A percentile compares a stretch with the other conserved stretches of the same genome.
Conservation (phyloP, 106 monocot genomes). For the Dendrobium nobile region DNA sequence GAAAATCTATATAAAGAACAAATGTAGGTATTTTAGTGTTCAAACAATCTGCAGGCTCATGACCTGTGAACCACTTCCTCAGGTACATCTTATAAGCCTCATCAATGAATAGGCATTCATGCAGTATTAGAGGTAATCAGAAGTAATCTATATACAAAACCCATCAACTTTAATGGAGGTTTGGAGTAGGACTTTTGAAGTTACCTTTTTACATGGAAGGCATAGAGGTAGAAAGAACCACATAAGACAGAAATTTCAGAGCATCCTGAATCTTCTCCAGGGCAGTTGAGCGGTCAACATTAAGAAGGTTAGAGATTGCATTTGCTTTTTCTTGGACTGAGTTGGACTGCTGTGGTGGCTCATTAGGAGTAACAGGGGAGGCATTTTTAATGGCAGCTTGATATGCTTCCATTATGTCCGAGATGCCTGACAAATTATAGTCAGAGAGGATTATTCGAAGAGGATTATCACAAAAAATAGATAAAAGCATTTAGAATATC, state of each 20-base stretch:
- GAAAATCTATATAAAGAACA: too few species aligned
- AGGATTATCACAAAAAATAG: background rate
- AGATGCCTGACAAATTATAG: conserved; percentile 37
- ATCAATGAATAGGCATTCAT: too few species aligned
- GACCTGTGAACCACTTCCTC: too few species aligned
- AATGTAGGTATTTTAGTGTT: too few species aligned
- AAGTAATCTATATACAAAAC: background rate
- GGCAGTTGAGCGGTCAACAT: conserved; percentile 46
- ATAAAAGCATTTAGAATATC: background rate
- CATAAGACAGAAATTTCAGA: conserved; percentile 64
- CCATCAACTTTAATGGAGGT: background rate
- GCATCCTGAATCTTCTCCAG: conserved; percentile 82
- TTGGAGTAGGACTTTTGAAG: background rate
- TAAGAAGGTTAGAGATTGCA: conserved; percentile 52
- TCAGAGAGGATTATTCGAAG: background rate
- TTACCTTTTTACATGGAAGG: background rate
- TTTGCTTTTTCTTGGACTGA: conserved; percentile 58
- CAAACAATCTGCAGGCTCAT: too few species aligned
- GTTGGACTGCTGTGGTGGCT: conserved; percentile 13
- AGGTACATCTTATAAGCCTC: too few species aligned
- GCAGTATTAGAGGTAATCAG: too few species aligned
- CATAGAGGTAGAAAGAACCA: conserved; percentile 79
- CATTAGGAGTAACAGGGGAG: conserved; percentile 12
- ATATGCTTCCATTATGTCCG: conserved; percentile 78
- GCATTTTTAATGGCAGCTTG: conserved; percentile 33